Percentiles rank a stretch among this genome's conserved stretches.
Evolutionary conservation across 306 rosid genomes (phyloP).

Genomic region (Begonia fuchsioides): DNA sequence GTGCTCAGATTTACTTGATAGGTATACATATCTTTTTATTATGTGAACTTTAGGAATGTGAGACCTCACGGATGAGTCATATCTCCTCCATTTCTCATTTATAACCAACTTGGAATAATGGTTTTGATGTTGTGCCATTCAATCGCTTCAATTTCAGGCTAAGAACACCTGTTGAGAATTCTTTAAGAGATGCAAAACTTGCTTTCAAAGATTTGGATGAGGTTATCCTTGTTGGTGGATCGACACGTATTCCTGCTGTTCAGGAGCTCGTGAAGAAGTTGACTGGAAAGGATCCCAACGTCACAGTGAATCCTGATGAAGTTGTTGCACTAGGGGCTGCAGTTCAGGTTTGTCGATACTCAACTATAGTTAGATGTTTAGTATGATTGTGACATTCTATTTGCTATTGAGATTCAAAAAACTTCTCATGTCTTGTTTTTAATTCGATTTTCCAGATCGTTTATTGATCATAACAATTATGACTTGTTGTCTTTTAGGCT

Average conservation of each 20-base stretch:
- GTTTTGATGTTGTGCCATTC: no score
- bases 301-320: constrained; percentile 90
- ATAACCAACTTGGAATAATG: neutral
- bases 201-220: constrained; percentile 84
- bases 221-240: constrained; percentile 90
- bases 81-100: neutral
- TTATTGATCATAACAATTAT: no score
- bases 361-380: neutral
- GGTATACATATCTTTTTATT: constrained; percentile 23
- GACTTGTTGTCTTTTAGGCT: constrained; percentile 35
- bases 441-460: no score
- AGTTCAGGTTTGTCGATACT: constrained; percentile 45
- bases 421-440: neutral
- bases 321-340: no score
- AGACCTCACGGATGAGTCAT: neutral
- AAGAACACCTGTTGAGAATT: constrained; percentile 68
- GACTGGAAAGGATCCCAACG: constrained; percentile 83
- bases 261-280: constrained; percentile 80
- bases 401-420: neutral
- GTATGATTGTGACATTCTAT: neutral
- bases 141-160: constrained; percentile 28
- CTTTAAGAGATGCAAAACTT: constrained; percentile 98
- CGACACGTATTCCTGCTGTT: constrained; percentile 87
- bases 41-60: neutral
- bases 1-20: constrained; percentile 87